Evolutionary conservation across 495 filamentous ascomycete species (phyloP), one percentile per base, ranked within the genome.

Genomic region (Aspergillus ostianus): DNA sequence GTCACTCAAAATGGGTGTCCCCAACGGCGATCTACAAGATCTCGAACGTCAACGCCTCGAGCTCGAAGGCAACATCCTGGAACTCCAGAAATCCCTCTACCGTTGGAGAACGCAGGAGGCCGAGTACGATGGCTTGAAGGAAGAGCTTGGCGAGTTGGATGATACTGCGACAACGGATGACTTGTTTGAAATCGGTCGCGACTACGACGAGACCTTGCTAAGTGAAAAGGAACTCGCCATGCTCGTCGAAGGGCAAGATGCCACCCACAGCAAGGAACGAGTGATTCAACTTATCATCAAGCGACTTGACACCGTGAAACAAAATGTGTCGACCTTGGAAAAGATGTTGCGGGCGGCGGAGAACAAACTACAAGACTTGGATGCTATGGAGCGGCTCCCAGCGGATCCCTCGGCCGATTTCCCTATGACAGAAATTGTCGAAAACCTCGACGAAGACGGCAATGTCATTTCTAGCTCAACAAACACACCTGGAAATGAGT

Each of bases 371-470:
- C 79, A 82, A 6, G 81, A 81, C 4, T 60, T 85, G 20, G 66
- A 80, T 47, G 52, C 56, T 5, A 51, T 50, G 12, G 73, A 73
- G 15, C 67, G 67, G 23, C 46, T 58, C n/a, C 59, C 70, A 9
- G n/a, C 29, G 0, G 67, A 68, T 44, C 52, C 56, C 9, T 65
- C 60, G 9, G 54, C 64, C 12, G 73, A 87, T 59, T 70, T 92
- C 49, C 88, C 91, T 3, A 80, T 96, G 54, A 90, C 85, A 20
- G 93, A 97, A 55, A 97, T 98, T 59, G 73, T 86, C 47, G 93
- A 98, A 71, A 88, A 96, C 74, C 77, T 98, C 49, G 94, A 98
- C 70, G 93, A 97, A 19, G 87, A 96, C 18, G 94, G 85, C 18
- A 93, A 96, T 66, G 81, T 98, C 12, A 76, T 97, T 30, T 87